These are phyloP conservation scores for Prunus kanzakura DNA, from an alignment of 306 rosid species.

Conservation along the genomic window DNA sequence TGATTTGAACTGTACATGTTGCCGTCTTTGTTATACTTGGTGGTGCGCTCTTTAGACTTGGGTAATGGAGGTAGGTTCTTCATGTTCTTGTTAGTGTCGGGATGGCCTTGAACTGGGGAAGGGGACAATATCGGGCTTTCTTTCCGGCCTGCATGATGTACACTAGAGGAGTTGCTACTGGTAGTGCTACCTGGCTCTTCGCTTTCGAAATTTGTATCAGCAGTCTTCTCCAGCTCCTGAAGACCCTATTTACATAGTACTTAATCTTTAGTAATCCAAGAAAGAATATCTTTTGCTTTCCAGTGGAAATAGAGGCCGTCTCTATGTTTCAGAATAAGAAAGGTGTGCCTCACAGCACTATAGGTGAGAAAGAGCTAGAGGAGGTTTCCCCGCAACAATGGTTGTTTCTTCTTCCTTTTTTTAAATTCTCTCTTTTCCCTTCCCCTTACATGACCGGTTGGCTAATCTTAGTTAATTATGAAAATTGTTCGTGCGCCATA, in stretches of 20 bases:
- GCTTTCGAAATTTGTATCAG: slow-evolving; percentile 22
- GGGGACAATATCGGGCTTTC: slow-evolving; percentile 41
- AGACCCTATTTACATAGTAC: not conserved
- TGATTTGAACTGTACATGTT: slow-evolving; percentile 33
- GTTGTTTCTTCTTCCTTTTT: not conserved
- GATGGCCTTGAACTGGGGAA: slow-evolving; percentile 32
- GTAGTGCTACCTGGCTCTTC: slow-evolving; percentile 43
- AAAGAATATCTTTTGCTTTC: not conserved
- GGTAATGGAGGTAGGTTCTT: slow-evolving; percentile 56
- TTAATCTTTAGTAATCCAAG: not conserved
- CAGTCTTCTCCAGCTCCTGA: slow-evolving; percentile 39
- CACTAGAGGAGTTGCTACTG: slow-evolving; percentile 47
- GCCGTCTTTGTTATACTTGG: slow-evolving; percentile 27
- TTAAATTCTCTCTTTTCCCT: not conserved
- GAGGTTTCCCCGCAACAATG: too few species aligned
- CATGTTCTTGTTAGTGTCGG: slow-evolving; percentile 17
- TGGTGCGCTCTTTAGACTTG: slow-evolving; percentile 33
- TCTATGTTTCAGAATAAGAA: not conserved
- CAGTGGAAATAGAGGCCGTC: not conserved
- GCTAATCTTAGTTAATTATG: not conserved
- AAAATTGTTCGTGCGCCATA: not conserved
- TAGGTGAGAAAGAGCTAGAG: not conserved
- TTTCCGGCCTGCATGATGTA: slow-evolving; percentile 33
- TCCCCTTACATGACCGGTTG: not conserved
- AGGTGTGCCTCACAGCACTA: not conserved